These are phyloP conservation scores for Trichocladium uniseriatum DNA, from an alignment of 495 filamentous ascomycete species.

Conservation along the genomic window DNA sequence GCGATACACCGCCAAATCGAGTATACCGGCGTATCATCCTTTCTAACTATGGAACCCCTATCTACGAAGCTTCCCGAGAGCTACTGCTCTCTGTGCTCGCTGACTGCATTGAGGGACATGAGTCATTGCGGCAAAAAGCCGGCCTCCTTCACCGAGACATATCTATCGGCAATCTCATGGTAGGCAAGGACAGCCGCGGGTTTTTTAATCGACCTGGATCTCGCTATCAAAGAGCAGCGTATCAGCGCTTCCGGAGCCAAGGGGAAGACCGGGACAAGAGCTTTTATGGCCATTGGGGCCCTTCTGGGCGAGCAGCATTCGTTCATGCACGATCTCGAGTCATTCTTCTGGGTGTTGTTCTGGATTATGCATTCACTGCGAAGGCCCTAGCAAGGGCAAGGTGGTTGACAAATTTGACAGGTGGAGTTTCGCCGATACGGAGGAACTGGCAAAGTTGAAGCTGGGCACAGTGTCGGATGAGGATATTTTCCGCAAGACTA, in stretches of 20 bases:
- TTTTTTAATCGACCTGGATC: constrained; percentile 2
- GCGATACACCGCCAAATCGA: constrained; percentile 4
- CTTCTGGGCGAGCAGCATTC: neutral
- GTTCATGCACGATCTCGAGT: constrained; percentile 5
- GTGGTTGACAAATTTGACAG: neutral
- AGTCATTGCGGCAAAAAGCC: constrained; percentile 4
- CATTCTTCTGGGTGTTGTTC: constrained; percentile 1
- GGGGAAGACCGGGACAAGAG: neutral
- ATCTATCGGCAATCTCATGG: constrained; percentile 23
- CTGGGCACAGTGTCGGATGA: constrained; percentile 17
- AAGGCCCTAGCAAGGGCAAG: neutral
- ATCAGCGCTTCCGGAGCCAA: neutral
- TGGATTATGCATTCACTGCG: neutral
- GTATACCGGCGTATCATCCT: neutral
- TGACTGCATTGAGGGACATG: constrained; percentile 22
- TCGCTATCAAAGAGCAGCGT: constrained; percentile 1
- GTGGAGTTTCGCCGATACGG: neutral
- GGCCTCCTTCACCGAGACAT: constrained; percentile 29
- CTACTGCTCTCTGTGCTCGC: constrained; percentile 31
- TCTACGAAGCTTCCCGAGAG: constrained; percentile 4
- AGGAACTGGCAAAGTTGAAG: constrained; percentile 2
- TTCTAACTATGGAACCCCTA: neutral
- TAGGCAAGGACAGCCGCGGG: neutral
- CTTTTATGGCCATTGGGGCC: neutral
- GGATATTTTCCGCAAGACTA: constrained; percentile 24